Conservation (phyloP, 495 filamentous ascomycete genomes). For the Penicillium lagena region DNA sequence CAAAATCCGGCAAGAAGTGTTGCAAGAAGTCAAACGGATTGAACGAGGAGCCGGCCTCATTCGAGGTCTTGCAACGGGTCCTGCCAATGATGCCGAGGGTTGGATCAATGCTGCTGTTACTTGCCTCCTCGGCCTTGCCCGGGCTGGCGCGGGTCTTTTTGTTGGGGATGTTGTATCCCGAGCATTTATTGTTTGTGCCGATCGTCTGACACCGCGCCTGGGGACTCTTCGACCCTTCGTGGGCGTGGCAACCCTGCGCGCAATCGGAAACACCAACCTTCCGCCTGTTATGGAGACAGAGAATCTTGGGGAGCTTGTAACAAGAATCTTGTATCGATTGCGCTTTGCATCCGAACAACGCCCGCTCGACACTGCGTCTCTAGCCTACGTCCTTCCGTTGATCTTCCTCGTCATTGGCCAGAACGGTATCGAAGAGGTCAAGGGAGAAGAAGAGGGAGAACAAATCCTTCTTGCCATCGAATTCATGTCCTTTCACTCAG, state of each 20-base stretch:
- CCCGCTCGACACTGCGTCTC: conserved; percentile 76
- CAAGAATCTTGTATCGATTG: conserved; percentile 82
- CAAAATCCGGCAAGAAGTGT: conserved; percentile 64
- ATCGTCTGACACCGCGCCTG: conserved; percentile 68
- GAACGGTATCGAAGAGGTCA: conserved; percentile 65
- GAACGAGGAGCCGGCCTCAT: conserved; percentile 80
- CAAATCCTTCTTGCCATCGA: conserved; percentile 89
- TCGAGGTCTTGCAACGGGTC: conserved; percentile 70
- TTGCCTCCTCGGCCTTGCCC: conserved; percentile 61
- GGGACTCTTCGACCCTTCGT: conserved; percentile 73
- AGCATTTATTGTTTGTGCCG: conserved; percentile 69
- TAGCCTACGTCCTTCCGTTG: conserved; percentile 82
- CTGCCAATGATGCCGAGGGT: conserved; percentile 71
- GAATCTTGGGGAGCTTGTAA: conserved; percentile 77
- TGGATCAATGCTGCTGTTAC: conserved; percentile 81
- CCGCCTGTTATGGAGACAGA: conserved; percentile 67
- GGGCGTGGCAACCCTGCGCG: conserved; percentile 78
- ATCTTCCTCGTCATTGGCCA: conserved; percentile 66
- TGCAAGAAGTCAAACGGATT: conserved; percentile 59
- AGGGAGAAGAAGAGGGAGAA: conserved; percentile 68
- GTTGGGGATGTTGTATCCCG: conserved; percentile 71
- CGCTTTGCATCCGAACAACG: conserved; percentile 87
- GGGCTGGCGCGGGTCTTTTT: conserved; percentile 73
- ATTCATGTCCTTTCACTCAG: conserved; percentile 74
- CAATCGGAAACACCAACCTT: conserved; percentile 64